Evolutionary conservation across 2,329 filamentous ascomycete genomes (phyloP).

Genomic region (Ramularia collo-cygni): DNA sequence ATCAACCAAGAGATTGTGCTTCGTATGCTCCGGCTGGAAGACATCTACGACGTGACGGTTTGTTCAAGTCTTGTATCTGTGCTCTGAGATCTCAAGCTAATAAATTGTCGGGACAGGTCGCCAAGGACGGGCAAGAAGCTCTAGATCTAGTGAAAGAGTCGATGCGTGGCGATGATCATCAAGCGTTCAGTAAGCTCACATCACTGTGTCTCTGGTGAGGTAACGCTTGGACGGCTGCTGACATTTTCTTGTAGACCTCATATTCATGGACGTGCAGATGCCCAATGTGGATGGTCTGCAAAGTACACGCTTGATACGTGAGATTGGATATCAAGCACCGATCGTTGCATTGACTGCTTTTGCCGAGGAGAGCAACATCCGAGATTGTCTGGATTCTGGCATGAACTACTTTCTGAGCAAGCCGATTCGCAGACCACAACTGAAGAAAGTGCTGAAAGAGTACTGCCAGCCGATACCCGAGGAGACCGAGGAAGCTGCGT

Average conservation of each 20-base stretch:
- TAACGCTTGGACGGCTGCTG: no score
- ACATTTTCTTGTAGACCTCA: conserved; percentile 64
- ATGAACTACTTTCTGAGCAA: conserved; percentile 83
- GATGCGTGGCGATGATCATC: conserved; percentile 43
- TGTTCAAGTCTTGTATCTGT: no score
- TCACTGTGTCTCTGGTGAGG: no score
- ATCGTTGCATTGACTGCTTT: conserved; percentile 91
- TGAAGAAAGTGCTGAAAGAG: conserved; percentile 77
- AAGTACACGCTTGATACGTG: conserved; percentile 74
- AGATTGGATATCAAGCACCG: conserved; percentile 78
- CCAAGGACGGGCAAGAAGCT: conserved; percentile 59
- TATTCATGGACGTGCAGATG: conserved; percentile 95
- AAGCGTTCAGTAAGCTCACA: conserved; percentile 1
- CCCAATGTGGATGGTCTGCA: conserved; percentile 86
- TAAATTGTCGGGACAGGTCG: conserved; percentile 39
- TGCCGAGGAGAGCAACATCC: conserved; percentile 72
- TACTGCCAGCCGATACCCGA: conserved; percentile 48
- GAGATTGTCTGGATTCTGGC: conserved; percentile 65
- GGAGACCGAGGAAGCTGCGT: conserved; percentile 12
- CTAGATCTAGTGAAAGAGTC: conserved; percentile 76
- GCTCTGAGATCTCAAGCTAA: no score
- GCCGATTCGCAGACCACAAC: conserved; percentile 70
- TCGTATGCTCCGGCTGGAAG: conserved; percentile 66
- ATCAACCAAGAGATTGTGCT: conserved; percentile 55
- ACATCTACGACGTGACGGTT: conserved; percentile 71